Conservation (phyloP, 768 basidiomycete genomes). For the Lentinula sp. region DNA sequence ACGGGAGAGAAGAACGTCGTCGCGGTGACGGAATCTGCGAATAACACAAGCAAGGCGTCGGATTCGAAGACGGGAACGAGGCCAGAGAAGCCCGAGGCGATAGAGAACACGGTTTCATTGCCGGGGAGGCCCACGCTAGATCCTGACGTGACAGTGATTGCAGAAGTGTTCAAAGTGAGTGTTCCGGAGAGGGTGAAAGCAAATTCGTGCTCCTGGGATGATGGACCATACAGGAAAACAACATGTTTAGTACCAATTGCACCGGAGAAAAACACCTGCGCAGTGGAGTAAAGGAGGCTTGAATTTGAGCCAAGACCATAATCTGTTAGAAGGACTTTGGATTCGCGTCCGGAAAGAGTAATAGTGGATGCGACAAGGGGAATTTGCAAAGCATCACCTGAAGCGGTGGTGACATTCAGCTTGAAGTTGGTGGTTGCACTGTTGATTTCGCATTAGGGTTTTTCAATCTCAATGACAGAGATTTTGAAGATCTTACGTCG, state of each 20-base stretch:
- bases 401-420: constrained; percentile 50
- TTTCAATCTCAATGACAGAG: not conserved
- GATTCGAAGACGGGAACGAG: constrained; percentile 65
- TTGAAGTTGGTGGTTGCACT: constrained; percentile 52
- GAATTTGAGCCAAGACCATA: constrained; percentile 61
- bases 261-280: constrained; percentile 66
- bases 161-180: constrained; percentile 27
- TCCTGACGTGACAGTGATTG: constrained; percentile 13
- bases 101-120: constrained; percentile 38
- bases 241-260: constrained; percentile 54
- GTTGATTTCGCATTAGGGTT: not conserved
- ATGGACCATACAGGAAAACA: constrained; percentile 55
- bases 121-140: constrained; percentile 1
- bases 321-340: constrained; percentile 68
- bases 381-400: constrained; percentile 43
- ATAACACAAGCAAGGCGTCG: constrained; percentile 60
- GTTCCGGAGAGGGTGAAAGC: constrained; percentile 42
- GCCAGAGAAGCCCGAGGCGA: constrained; percentile 53
- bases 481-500: constrained; percentile 39
- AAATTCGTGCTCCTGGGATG: constrained; percentile 49
- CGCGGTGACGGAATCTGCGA: constrained; percentile 58
- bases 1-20: constrained; percentile 75
- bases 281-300: constrained; percentile 62
- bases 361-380: constrained; percentile 50
- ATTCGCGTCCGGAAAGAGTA: constrained; percentile 66